Conservation (phyloP, 2,329 filamentous ascomycete genomes). For the Catunica adiposa region DNA sequence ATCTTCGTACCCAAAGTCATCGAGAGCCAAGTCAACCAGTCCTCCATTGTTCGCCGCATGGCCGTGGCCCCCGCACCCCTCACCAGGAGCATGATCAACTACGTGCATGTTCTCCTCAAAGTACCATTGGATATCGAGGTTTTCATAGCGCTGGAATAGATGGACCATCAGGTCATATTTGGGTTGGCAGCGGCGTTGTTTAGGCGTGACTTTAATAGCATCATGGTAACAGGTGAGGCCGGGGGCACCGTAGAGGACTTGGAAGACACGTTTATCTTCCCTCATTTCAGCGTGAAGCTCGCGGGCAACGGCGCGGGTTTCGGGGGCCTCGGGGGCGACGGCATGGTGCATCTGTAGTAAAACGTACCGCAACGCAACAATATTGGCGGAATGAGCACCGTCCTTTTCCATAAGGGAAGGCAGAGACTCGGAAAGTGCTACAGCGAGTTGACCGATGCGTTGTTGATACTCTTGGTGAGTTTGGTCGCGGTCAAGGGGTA, state of each 20-base stretch:
- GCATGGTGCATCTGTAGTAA: conserved; percentile 26
- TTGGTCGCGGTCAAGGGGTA: conserved; percentile 5
- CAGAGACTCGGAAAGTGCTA: conserved; percentile 23
- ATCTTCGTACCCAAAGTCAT: not conserved
- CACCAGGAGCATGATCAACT: conserved; percentile 21
- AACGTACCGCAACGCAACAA: conserved; percentile 25
- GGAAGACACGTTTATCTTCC: conserved; percentile 22
- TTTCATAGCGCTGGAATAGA: conserved; percentile 25
- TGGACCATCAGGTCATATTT: conserved; percentile 25
- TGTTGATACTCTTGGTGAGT: conserved; percentile 25
- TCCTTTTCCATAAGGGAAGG: conserved; percentile 23
- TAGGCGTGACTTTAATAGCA: conserved; percentile 28
- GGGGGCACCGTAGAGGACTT: conserved; percentile 23
- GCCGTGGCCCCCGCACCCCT: not conserved
- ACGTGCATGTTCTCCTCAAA: conserved; percentile 30
- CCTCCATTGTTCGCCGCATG: not conserved
- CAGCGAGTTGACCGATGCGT: conserved; percentile 24
- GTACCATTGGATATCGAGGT: conserved; percentile 25
- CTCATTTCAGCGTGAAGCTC: conserved; percentile 25
- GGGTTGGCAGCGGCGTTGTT: conserved; percentile 27
- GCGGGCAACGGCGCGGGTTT: conserved; percentile 22
- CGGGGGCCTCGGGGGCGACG: conserved; percentile 21
- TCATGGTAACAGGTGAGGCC: conserved; percentile 29
- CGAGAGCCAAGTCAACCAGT: not conserved
- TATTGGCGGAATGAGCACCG: conserved; percentile 22